Percentiles rank a stretch among this genome's conserved stretches.
Conservation (phyloP, 305 asterid species). For the Fraxinus platypoda region DNA sequence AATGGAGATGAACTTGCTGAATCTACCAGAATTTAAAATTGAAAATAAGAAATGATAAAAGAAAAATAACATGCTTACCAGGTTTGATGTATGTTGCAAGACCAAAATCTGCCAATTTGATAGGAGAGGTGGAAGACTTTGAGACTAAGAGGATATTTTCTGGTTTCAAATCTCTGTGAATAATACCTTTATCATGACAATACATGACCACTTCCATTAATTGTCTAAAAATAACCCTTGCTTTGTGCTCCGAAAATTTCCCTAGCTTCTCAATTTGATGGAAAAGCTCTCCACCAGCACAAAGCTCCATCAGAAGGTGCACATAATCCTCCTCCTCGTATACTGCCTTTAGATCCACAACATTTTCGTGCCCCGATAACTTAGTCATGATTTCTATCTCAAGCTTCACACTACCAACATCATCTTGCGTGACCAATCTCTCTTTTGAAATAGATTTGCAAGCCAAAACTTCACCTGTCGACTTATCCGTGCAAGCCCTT, state of each 20-base stretch:
- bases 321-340: constrained; percentile 59
- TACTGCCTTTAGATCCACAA: constrained; percentile 65
- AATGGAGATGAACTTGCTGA: background rate
- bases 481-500: constrained; percentile 47
- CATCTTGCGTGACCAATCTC: constrained; percentile 44
- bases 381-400: constrained; percentile 57
- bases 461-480: constrained; percentile 59
- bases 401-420: constrained; percentile 52
- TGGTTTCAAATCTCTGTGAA: constrained; percentile 64
- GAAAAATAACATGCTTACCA: constrained; percentile 30
- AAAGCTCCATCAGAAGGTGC: constrained; percentile 64
- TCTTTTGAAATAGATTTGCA: constrained; percentile 61
- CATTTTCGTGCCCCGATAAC: constrained; percentile 51
- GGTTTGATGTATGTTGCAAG: constrained; percentile 51
- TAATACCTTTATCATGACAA: constrained; percentile 55
- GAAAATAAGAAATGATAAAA: background rate
- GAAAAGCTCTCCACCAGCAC: constrained; percentile 66
- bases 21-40: background rate
- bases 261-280: constrained; percentile 53
- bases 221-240: constrained; percentile 44
- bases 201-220: constrained; percentile 52
- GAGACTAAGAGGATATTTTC: constrained; percentile 54
- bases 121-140: constrained; percentile 39
- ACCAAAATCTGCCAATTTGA: constrained; percentile 68
- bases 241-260: constrained; percentile 43